These are phyloP conservation scores for Euclidium syriacum DNA, from an alignment of 345 rosid species.

Conservation along the genomic window DNA sequence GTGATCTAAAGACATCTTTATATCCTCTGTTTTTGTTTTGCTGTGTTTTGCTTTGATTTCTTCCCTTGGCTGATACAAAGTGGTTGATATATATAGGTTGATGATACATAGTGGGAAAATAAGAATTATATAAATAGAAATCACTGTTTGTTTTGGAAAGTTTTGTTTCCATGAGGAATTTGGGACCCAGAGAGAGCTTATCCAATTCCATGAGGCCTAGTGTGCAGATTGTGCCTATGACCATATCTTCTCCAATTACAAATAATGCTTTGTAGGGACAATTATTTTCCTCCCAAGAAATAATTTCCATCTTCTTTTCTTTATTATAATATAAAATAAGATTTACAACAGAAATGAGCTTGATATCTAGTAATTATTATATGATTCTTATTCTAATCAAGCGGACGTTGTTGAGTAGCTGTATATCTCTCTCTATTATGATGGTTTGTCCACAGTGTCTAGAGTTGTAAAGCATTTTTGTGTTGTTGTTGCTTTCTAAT, in stretches of 20 bases:
- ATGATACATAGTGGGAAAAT: conserved; percentile 15
- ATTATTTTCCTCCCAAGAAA: conserved; percentile 9
- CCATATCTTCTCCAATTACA: conserved; percentile 24
- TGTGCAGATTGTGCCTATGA: conserved; percentile 14
- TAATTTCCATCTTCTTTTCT: not conserved
- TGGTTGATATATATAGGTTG: conserved; percentile 20
- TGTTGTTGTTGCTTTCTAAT: conserved; percentile 22
- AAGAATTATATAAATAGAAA: conserved; percentile 5
- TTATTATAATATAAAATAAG: not conserved
- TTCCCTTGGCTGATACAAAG: conserved; percentile 18
- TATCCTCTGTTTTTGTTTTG: not conserved
- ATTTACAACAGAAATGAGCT: not conserved
- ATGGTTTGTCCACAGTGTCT: not conserved
- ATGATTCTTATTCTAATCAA: not conserved
- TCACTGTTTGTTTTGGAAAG: conserved; percentile 20
- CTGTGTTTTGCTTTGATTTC: conserved; percentile 12
- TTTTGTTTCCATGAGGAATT: conserved; percentile 14
- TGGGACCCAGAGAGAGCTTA: conserved; percentile 33
- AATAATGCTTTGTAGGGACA: conserved; percentile 27
- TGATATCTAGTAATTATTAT: not conserved
- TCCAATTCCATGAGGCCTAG: conserved; percentile 22
- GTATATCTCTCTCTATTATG: conserved; percentile 17
- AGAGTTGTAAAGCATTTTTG: conserved; percentile 19
- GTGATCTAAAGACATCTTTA: conserved; percentile 18
- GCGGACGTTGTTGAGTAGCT: conserved; percentile 10